Percentiles rank a stretch among this genome's conserved stretches.
These are phyloP conservation scores for Heliosperma pusillum DNA, from an alignment of 148 eudicot species.

Conservation along the genomic window DNA sequence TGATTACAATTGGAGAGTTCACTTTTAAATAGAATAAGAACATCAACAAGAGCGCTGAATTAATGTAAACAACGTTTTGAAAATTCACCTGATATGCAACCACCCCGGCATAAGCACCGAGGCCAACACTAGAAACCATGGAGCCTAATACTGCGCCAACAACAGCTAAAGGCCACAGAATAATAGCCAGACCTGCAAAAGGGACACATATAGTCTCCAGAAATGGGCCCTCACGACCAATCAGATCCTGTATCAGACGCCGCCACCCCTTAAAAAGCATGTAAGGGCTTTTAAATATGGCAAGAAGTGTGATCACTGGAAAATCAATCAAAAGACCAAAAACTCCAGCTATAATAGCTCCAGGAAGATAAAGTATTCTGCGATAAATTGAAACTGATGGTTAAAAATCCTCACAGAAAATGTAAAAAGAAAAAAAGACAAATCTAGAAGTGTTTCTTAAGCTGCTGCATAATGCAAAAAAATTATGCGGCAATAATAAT, in stretches of 20 bases:
- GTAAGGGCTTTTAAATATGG: conserved; percentile 76
- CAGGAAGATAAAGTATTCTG: conserved; percentile 69
- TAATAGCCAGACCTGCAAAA: conserved; percentile 87
- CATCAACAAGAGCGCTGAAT: neutral
- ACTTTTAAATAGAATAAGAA: neutral
- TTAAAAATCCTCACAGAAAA: neutral
- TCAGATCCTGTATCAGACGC: conserved; percentile 75
- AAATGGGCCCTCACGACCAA: conserved; percentile 97
- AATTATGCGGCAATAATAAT: neutral
- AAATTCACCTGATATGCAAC: conserved; percentile 69
- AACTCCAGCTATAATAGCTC: conserved; percentile 52
- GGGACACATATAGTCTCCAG: conserved; percentile 96
- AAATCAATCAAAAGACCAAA: conserved; percentile 64
- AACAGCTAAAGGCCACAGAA: conserved; percentile 96
- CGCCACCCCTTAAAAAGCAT: conserved; percentile 95
- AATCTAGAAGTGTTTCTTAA: neutral
- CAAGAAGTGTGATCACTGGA: conserved; percentile 62
- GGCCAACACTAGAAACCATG: conserved; percentile 53
- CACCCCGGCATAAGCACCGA: conserved; percentile 84
- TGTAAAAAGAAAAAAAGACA: neutral
- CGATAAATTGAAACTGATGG: conserved; percentile 13
- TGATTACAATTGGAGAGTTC: neutral
- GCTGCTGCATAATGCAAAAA: neutral
- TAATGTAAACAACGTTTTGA: neutral
- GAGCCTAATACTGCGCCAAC: conserved; percentile 79